These are phyloP conservation scores for Aurantiochytrium sp. DNA, from an alignment of 108 stramenopile genomes.

Conservation along the genomic window DNA sequence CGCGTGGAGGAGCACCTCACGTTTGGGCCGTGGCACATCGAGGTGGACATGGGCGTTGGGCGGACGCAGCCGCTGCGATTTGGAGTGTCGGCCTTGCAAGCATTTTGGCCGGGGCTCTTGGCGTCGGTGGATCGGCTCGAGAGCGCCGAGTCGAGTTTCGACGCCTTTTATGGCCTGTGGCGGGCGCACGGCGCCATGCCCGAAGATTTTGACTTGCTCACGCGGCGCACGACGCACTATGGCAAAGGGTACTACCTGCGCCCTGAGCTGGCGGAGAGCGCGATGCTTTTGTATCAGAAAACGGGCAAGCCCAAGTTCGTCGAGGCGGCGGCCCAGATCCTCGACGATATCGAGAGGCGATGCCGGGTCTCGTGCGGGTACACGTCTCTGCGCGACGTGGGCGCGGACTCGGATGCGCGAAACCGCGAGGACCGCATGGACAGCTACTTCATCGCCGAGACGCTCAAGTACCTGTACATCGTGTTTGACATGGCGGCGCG, in stretches of 20 bases:
- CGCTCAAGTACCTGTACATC: conserved; percentile 55
- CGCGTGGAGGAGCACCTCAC: conserved; percentile 28
- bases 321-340: conserved; percentile 21
- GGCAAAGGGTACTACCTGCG: conserved; percentile 48
- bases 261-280: conserved; percentile 52
- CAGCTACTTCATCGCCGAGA: conserved; percentile 55
- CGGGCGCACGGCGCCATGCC: conserved; percentile 45
- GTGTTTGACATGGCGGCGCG: conserved; percentile 46
- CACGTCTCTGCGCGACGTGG: conserved; percentile 44
- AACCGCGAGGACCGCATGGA: conserved; percentile 55
- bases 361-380: conserved; percentile 47
- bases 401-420: background rate
- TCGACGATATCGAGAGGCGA: conserved; percentile 37
- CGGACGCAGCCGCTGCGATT: background rate
- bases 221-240: background rate
- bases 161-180: conserved; percentile 42
- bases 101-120: conserved; percentile 60
- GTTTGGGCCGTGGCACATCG: conserved; percentile 28
- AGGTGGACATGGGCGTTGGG: background rate
- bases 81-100: conserved; percentile 35
- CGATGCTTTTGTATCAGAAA: conserved; percentile 38
- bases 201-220: conserved; percentile 46
- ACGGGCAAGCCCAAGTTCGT: conserved; percentile 43
- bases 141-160: conserved; percentile 24
- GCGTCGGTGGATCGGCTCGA: conserved; percentile 35